Evolutionary conservation across 768 basidiomycete species (phyloP).

Genomic region (Hericium rajendrae): DNA sequence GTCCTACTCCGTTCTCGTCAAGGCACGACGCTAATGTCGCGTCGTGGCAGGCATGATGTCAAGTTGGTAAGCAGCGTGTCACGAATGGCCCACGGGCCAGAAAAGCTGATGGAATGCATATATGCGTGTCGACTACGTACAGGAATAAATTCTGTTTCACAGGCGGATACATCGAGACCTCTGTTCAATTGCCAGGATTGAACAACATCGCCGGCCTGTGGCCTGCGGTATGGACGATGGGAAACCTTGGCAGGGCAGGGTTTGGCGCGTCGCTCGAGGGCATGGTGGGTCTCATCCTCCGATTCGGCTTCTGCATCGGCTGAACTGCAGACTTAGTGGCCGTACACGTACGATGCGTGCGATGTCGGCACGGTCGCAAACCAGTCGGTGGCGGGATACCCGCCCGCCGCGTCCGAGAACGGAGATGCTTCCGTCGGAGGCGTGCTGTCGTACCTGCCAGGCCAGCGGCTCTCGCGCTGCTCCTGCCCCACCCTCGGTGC

Average conservation of each 20-base stretch:
- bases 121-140: not conserved
- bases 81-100: no score
- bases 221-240: constrained; percentile 76
- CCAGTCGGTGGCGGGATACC: constrained; percentile 62
- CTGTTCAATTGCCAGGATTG: constrained; percentile 55
- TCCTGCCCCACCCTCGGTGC: constrained; percentile 19
- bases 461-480: constrained; percentile 35
- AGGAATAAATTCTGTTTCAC: constrained; percentile 91
- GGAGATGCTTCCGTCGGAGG: constrained; percentile 47
- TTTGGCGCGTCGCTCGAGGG: constrained; percentile 83
- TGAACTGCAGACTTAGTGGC: constrained; percentile 42
- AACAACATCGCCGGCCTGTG: constrained; percentile 56
- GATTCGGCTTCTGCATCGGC: not conserved
- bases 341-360: constrained; percentile 76
- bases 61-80: constrained; percentile 24
- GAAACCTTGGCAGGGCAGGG: constrained; percentile 76
- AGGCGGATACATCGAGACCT: constrained; percentile 66
- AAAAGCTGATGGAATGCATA: not conserved
- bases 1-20: not conserved
- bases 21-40: not conserved
- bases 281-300: constrained; percentile 35
- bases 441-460: constrained; percentile 73
- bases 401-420: constrained; percentile 45
- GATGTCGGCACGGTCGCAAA: constrained; percentile 85
- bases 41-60: constrained; percentile 35